A percentile compares a stretch with the other conserved stretches of the same genome.
Evolutionary conservation across 2,329 filamentous ascomycete species (phyloP).

Genomic region (Drechslera avenae): DNA sequence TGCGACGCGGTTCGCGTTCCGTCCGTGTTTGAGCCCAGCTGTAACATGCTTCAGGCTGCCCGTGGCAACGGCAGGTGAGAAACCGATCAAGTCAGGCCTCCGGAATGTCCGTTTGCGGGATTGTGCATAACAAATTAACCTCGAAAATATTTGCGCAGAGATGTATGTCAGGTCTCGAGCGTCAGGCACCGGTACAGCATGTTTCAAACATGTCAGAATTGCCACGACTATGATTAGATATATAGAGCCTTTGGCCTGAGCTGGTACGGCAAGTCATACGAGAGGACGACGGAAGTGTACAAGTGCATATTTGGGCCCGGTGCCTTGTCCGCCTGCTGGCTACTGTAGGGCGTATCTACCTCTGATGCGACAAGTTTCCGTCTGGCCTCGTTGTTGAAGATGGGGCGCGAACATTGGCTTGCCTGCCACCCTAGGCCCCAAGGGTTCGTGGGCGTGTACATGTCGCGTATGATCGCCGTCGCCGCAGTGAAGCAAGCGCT

Average conservation of each 20-base stretch:
- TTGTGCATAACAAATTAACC: conserved; percentile 14
- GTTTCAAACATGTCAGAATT: conserved; percentile 18
- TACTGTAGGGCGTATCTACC: background rate
- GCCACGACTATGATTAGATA: conserved; percentile 15
- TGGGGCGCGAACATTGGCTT: background rate
- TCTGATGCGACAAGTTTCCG: background rate
- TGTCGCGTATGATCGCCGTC: no score
- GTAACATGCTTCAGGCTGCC: conserved; percentile 27
- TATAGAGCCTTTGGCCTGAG: background rate
- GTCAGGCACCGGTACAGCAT: conserved; percentile 9
- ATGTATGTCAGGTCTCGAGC: conserved; percentile 5
- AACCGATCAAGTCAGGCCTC: conserved; percentile 9
- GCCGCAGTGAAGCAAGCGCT: no score
- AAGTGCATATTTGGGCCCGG: conserved; percentile 5
- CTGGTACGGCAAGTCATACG: background rate
- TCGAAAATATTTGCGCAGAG: background rate
- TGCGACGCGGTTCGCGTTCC: conserved; percentile 45
- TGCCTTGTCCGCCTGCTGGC: background rate
- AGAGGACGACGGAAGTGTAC: background rate
- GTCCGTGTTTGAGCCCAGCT: conserved; percentile 39
- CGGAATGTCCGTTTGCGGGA: conserved; percentile 33
- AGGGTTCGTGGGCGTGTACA: no score
- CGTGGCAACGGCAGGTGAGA: conserved; percentile 8
- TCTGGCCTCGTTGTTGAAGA: background rate
- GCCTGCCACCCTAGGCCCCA: no score